Conservation (phyloP, 257 asterid genomes). For the Ballota nigra region DNA sequence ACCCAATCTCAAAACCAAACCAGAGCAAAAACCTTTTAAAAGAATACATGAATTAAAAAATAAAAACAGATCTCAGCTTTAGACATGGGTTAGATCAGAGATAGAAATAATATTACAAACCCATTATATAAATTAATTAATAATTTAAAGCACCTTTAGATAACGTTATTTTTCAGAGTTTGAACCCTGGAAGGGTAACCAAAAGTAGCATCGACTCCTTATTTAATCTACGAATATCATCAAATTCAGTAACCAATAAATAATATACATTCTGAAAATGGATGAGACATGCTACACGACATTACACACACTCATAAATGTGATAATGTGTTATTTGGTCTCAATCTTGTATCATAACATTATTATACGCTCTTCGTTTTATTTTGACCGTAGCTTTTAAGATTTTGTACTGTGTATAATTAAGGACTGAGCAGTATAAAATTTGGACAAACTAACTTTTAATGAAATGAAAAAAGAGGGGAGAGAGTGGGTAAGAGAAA, state of each 20-base stretch:
- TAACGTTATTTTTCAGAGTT: conserved; percentile 26
- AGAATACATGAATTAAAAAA: not conserved
- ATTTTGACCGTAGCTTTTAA: too few species aligned
- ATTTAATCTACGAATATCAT: conserved; percentile 10
- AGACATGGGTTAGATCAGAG: not conserved
- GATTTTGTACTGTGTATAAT: too few species aligned
- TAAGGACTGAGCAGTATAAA: too few species aligned
- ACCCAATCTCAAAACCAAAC: not conserved
- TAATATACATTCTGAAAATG: not conserved
- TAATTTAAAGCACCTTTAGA: conserved; percentile 8
- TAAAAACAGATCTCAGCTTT: not conserved
- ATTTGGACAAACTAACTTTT: too few species aligned
- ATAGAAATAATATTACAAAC: conserved; percentile 19
- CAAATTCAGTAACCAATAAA: conserved; percentile 3
- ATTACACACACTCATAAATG: conserved; percentile 16
- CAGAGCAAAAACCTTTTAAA: not conserved
- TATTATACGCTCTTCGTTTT: not conserved
- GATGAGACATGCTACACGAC: conserved; percentile 35
- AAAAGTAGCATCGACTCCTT: conserved; percentile 14
- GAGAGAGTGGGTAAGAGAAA: too few species aligned
- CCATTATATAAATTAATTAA: conserved; percentile 3
- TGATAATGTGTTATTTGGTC: not conserved
- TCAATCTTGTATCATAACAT: not conserved
- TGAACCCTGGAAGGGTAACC: conserved; percentile 32
- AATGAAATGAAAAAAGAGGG: too few species aligned